Base-by-base conservation (phyloP, 2,329 filamentous ascomycete species). In the Fusarium sp. region DNA sequence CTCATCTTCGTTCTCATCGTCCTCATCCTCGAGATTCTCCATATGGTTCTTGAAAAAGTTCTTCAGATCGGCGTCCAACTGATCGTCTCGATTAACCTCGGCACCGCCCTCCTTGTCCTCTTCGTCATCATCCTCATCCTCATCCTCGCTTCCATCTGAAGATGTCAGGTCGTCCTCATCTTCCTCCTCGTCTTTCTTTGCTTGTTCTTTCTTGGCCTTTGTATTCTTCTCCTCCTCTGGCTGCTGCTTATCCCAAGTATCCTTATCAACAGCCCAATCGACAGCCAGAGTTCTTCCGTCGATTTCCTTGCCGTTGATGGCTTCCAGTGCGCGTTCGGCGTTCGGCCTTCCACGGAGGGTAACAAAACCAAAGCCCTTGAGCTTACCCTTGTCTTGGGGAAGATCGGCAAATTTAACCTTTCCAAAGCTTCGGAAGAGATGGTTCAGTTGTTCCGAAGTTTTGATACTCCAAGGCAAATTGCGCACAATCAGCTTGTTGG, bases 381-480 rank as follows among this genome's bases (percentile, higher is more conserved):
- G 87, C 76, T 89, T 90, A 19, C 87, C 87, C 67, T 90, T 91
- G 71, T 90, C 87, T 74, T 92, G 93, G 2, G 96, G 96, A 52
- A 99, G 82, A 71, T 92, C 92, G 37, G 92, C 90, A 78, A 90
- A 91, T 79, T 95, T 97, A 75, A 99, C 89, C 79, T 97, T 97
- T 64, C 96, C 96, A 76, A 91, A 97, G 75, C 91, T 94, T 74
- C 88, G 83, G 79, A 99, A 99, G 6, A 97, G 83, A 57, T 88
- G 85, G 7, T 88, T 84, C 61, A 99, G 82, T 75, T 98, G 91
- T 32, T 96, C 92, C 0, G 92, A 86, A 10, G 89, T 91, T 80
- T 97, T 97, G 76, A 99, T 91, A 71, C 91, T 97, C 96, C 96
- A 99, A 1, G 96, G 95, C 75, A 99, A 78, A 78, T 99, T 99